Percentiles rank a stretch among this genome's conserved stretches.
These are phyloP conservation scores for Candida vaughaniae DNA, from an alignment of 805 yeast genomes.

Conservation along the genomic window DNA sequence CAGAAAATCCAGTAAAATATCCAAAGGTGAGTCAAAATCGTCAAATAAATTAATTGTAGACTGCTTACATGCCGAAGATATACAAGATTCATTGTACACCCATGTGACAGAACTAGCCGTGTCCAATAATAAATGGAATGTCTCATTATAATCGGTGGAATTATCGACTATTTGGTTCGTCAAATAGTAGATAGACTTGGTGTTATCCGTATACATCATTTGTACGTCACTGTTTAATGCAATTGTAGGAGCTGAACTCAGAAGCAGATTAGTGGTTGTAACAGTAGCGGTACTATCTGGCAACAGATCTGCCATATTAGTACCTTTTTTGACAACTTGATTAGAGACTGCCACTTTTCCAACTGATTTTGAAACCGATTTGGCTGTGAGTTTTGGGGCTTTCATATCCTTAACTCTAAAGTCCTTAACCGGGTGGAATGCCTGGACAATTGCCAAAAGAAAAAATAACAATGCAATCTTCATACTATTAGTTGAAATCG, in stretches of 20 bases:
- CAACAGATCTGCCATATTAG: slow-evolving; percentile 3
- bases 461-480: slow-evolving; percentile 2
- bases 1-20: slow-evolving; percentile 35
- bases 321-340: background rate
- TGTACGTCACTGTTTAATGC: slow-evolving; percentile 15
- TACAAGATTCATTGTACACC: slow-evolving; percentile 57
- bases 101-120: slow-evolving; percentile 67
- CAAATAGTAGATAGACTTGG: slow-evolving; percentile 21
- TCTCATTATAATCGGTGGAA: slow-evolving; percentile 23
- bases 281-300: slow-evolving; percentile 11
- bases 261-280: slow-evolving; percentile 10
- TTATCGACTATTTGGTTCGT: slow-evolving; percentile 19
- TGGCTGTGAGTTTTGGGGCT: slow-evolving; percentile 1
- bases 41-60: slow-evolving; percentile 24
- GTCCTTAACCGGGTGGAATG: slow-evolving; percentile 18
- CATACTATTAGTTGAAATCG: too few species aligned
- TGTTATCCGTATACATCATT: slow-evolving; percentile 19
- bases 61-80: slow-evolving; percentile 38
- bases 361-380: background rate
- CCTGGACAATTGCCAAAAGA: slow-evolving; percentile 5
- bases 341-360: background rate
- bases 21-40: slow-evolving; percentile 14
- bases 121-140: slow-evolving; percentile 55
- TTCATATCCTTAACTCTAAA: slow-evolving; percentile 16
- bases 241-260: slow-evolving; percentile 17